A percentile compares a stretch with the other conserved stretches of the same genome.
Evolutionary conservation across 2,329 filamentous ascomycete genomes (phyloP).

Genomic region (Sarocladiaceae sp.): DNA sequence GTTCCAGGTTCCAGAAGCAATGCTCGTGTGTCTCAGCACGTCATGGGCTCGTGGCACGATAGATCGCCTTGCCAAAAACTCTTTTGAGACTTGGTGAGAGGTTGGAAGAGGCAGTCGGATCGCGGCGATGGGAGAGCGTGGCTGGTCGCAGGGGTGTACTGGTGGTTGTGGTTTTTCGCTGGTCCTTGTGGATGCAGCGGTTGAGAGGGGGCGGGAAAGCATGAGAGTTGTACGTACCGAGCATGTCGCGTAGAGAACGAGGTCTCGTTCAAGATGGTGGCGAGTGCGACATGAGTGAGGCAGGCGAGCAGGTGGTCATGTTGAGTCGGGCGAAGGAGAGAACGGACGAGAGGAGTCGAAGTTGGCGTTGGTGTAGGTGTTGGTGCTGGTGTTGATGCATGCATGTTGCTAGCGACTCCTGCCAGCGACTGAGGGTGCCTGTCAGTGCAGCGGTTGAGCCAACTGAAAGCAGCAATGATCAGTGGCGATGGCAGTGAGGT

Average conservation of each 20-base stretch:
- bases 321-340: not conserved
- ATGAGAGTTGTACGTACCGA: not conserved
- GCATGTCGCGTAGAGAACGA: not conserved
- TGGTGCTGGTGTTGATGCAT: no score
- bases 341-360: not conserved
- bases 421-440: no score
- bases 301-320: not conserved
- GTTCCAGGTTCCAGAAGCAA: not conserved
- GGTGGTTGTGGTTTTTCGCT: not conserved
- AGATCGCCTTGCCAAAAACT: no score
- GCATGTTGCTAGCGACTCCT: no score
- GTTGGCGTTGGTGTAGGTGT: no score
- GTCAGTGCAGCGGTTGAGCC: no score
- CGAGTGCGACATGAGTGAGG: not conserved
- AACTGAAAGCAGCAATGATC: no score
- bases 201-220: not conserved
- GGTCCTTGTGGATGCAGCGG: not conserved
- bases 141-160: conserved; percentile 6
- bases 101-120: not conserved
- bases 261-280: not conserved
- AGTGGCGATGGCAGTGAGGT: no score
- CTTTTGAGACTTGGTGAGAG: no score
- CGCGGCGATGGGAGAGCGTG: not conserved
- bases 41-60: no score
- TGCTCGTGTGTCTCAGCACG: conserved; percentile 6